Conservation (phyloP, 108 stramenopile genomes). For the Pseudonitzschia multistriata region DNA sequence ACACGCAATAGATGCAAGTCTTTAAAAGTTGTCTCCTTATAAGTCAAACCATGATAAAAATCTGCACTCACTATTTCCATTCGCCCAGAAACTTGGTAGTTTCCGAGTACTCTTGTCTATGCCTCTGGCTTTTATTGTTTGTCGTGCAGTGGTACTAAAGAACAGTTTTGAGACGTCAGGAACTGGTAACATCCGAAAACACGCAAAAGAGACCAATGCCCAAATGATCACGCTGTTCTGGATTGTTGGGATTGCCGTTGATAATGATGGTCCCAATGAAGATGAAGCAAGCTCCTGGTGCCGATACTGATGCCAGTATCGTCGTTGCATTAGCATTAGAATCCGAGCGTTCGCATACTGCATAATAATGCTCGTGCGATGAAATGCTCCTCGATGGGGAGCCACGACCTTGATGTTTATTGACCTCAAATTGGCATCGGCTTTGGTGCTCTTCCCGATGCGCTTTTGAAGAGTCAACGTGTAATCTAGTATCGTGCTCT, state of each 20-base stretch:
- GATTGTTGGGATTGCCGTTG: not conserved
- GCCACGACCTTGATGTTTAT: not conserved
- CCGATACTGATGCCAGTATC: not conserved
- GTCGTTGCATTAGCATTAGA: not conserved
- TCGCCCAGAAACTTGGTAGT: not conserved
- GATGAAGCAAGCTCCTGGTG: not conserved
- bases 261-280: not conserved
- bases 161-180: not conserved
- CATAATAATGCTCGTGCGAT: conserved; percentile 13
- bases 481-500: conserved; percentile 9
- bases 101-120: not conserved
- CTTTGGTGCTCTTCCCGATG: not conserved
- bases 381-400: conserved; percentile 15
- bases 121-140: not conserved
- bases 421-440: not conserved
- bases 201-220: not conserved
- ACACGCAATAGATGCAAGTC: no score
- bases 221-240: not conserved
- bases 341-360: conserved; percentile 13
- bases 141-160: not conserved
- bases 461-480: not conserved
- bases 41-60: not conserved
- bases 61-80: conserved; percentile 8
- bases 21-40: no score
- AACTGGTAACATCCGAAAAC: conserved; percentile 10